Evolutionary conservation across 768 basidiomycete species (phyloP).

Genomic region (Lenzites betulinus): DNA sequence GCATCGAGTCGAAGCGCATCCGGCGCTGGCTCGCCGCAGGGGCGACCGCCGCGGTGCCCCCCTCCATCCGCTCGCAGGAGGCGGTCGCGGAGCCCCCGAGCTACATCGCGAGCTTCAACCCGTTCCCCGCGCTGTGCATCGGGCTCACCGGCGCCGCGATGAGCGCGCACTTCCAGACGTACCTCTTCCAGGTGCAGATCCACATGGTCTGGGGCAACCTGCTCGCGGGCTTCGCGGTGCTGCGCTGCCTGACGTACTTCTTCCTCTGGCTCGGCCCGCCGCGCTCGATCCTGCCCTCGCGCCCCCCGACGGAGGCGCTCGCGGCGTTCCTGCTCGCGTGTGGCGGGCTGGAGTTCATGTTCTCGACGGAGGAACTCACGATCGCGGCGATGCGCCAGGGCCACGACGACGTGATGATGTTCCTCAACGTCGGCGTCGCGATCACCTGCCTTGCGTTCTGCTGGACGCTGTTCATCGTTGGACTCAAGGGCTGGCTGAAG

Average conservation of each 20-base stretch:
- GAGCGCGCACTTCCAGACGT: conserved; percentile 88
- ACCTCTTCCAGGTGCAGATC: conserved; percentile 93
- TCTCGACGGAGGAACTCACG: conserved; percentile 87
- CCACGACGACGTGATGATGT: conserved; percentile 88
- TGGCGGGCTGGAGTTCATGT: conserved; percentile 88
- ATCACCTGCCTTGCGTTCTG: conserved; percentile 84
- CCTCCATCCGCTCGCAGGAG: conserved; percentile 36
- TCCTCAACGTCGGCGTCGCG: conserved; percentile 82
- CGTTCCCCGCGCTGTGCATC: conserved; percentile 90
- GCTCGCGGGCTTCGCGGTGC: conserved; percentile 72
- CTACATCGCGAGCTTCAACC: conserved; percentile 82
- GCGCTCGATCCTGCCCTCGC: conserved; percentile 80
- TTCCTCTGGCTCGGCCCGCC: conserved; percentile 91
- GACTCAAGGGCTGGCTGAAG: conserved; percentile 82
- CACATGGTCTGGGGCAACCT: conserved; percentile 91
- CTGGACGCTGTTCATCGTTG: conserved; percentile 77
- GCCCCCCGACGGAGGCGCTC: conserved; percentile 92
- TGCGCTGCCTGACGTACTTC: conserved; percentile 90
- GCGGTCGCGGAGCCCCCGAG: conserved; percentile 66
- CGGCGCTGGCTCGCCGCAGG: conserved; percentile 73
- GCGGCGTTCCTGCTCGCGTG: conserved; percentile 85
- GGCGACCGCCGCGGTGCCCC: conserved; percentile 39
- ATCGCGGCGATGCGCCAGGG: conserved; percentile 90
- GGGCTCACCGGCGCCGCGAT: conserved; percentile 94
- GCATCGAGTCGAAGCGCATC: conserved; percentile 76